Base-by-base conservation (phyloP, 345 rosid genomes). In the Syzygium aromaticum region DNA sequence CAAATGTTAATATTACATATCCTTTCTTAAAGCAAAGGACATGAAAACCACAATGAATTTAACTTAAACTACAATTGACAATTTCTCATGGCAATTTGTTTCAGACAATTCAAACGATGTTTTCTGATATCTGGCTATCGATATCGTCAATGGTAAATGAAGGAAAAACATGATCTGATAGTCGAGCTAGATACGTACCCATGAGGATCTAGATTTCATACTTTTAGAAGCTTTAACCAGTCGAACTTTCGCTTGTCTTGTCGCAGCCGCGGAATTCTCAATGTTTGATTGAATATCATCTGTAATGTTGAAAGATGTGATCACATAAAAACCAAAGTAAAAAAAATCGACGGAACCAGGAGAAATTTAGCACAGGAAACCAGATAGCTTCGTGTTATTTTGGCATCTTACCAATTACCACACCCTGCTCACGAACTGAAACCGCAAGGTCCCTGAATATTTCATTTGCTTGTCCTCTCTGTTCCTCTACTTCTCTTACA, bases 381-480 rank as follows among this genome's bases (percentile, higher is more conserved):
- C 49, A 38, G 54, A 73, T 51, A 84, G 73, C 21, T 83, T 78
- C 52, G 28, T 27, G 51, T 46, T 85, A 80, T 56, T 57, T 59
- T 27, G 54, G 84, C 67, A 77, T 88, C 94, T 91, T 89, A 94
- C 97, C 95, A 83, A 93, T 92, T 30, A 93, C 91, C 52, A 93
- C 92, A 82, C 95, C 95, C 91, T 94, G 97, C 61, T 94, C 97
- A 63, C 91, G 95, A 88, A 93, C 95, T 51, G 94, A 91, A 88
- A 94, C 95, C 84, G 95, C 95, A 84, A 94, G 95, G 88, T 94
- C 97, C 90, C 90, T 92, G 89, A 94, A 94, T 86, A 94, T 94
- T 77, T 94, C 97, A 88, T 92, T 94, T 30, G 90, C 94, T 90
- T 94, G 87, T 78, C 93, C 97, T 87, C 93, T 93, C 88, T 94